Evolutionary conservation across 164 flowering plant genomes (phyloP).

Genomic region (Dillenia turbinata): DNA sequence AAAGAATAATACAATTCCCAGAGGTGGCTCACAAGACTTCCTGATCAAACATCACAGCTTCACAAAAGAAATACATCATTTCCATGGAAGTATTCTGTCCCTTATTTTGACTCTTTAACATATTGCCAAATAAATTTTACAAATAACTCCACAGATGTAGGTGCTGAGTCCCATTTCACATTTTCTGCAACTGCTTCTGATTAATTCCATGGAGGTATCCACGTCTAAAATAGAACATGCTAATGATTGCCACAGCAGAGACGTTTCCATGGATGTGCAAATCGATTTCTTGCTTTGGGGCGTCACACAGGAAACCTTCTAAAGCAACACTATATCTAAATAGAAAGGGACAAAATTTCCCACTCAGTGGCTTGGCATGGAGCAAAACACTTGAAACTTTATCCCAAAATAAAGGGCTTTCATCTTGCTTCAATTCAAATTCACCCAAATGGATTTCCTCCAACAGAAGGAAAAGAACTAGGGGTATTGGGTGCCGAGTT

Average conservation of each 20-base stretch:
- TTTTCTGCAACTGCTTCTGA: no score
- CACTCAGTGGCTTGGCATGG: background rate
- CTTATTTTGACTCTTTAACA: background rate
- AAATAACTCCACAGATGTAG: no score
- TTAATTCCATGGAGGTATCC: no score
- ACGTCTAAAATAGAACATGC: no score
- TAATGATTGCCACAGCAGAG: no score
- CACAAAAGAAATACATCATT: slow-evolving; percentile 1
- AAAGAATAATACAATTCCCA: slow-evolving; percentile 5
- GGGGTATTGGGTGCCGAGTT: slow-evolving; percentile 29
- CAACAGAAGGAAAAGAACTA: slow-evolving; percentile 33
- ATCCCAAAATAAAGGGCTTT: background rate
- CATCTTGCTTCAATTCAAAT: slow-evolving; percentile 1
- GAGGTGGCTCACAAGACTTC: slow-evolving; percentile 3
- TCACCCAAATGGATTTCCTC: slow-evolving; percentile 79
- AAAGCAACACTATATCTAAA: slow-evolving; percentile 4
- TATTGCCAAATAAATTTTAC: no score
- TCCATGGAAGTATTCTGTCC: background rate
- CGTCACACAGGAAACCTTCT: background rate
- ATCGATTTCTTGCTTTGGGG: no score
- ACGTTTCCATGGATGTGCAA: no score
- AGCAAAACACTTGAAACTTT: no score
- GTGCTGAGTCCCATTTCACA: no score
- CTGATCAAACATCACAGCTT: slow-evolving; percentile 5
- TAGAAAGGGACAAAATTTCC: slow-evolving; percentile 17